Conservation (phyloP, 495 filamentous ascomycete species). For the Penicillium canescens region DNA sequence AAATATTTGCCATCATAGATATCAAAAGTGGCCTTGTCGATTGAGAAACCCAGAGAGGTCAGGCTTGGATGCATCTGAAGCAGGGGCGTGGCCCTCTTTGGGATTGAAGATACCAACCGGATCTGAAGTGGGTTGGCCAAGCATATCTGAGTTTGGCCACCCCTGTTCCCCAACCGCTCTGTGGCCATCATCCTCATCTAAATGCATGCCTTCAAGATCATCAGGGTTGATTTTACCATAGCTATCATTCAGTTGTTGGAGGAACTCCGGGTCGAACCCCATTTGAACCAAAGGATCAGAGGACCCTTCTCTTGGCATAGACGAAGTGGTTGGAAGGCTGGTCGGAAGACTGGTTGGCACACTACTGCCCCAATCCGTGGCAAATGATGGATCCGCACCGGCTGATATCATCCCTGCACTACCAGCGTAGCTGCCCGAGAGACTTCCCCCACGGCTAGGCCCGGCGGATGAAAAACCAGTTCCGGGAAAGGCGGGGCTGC, state of each 20-base stretch:
- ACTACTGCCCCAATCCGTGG: slow-evolving; percentile 43
- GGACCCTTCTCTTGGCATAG: slow-evolving; percentile 27
- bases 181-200: slow-evolving; percentile 13
- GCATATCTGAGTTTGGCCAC: slow-evolving; percentile 17
- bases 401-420: slow-evolving; percentile 36
- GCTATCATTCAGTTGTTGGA: slow-evolving; percentile 39
- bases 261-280: slow-evolving; percentile 44
- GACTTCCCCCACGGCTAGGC: slow-evolving; percentile 38
- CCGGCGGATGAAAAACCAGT: slow-evolving; percentile 39
- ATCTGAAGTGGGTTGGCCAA: slow-evolving; percentile 17
- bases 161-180: slow-evolving; percentile 14
- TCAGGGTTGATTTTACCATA: slow-evolving; percentile 33
- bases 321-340: slow-evolving; percentile 33
- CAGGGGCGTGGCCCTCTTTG: slow-evolving; percentile 17
- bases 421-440: slow-evolving; percentile 41
- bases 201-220: slow-evolving; percentile 23
- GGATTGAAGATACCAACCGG: slow-evolving; percentile 15
- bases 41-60: slow-evolving; percentile 17
- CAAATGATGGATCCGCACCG: slow-evolving; percentile 28
- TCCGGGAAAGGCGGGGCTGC: slow-evolving; percentile 35
- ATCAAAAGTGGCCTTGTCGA: slow-evolving; percentile 9
- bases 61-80: slow-evolving; percentile 18
- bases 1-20: slow-evolving; percentile 6
- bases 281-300: slow-evolving; percentile 43
- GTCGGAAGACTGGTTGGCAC: no score